These are phyloP conservation scores for Solioccasus polychromus DNA, from an alignment of 768 basidiomycete genomes.

Conservation along the genomic window DNA sequence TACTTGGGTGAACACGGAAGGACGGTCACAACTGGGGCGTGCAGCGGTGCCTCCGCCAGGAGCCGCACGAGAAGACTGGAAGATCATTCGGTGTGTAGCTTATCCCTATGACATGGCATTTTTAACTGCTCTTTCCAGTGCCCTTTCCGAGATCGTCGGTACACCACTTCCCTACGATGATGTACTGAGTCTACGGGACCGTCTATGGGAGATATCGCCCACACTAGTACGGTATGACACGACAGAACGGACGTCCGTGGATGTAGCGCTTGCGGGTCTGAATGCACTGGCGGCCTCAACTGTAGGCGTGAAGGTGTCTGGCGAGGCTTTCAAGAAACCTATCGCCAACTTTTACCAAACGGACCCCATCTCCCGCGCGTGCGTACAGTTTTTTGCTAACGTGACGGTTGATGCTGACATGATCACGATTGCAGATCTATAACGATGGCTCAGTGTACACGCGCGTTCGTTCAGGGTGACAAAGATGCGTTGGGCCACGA, in stretches of 20 bases:
- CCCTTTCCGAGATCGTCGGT: slow-evolving; percentile 85
- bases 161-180: slow-evolving; percentile 86
- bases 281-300: slow-evolving; percentile 52
- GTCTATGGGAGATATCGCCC: slow-evolving; percentile 97
- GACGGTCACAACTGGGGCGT: slow-evolving; percentile 84
- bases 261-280: slow-evolving; percentile 70
- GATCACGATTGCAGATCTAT: slow-evolving; percentile 55
- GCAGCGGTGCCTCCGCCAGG: slow-evolving; percentile 95
- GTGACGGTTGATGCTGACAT: background rate
- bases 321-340: slow-evolving; percentile 68
- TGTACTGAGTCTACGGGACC: slow-evolving; percentile 75
- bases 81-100: slow-evolving; percentile 75
- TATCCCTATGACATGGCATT: background rate
- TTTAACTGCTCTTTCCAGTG: slow-evolving; percentile 49
- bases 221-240: slow-evolving; percentile 82
- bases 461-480: slow-evolving; percentile 78
- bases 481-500: slow-evolving; percentile 4
- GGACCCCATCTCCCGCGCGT: slow-evolving; percentile 92
- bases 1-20: slow-evolving; percentile 98
- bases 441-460: slow-evolving; percentile 93
- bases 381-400: slow-evolving; percentile 35
- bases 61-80: slow-evolving; percentile 95
- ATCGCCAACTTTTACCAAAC: slow-evolving; percentile 96
- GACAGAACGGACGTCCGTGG: slow-evolving; percentile 71
- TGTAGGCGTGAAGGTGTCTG: slow-evolving; percentile 52